Evolutionary conservation across 257 asterid genomes (phyloP), one percentile per base, ranked within the genome.

Genomic region (Oldenlandia corymbosa): DNA sequence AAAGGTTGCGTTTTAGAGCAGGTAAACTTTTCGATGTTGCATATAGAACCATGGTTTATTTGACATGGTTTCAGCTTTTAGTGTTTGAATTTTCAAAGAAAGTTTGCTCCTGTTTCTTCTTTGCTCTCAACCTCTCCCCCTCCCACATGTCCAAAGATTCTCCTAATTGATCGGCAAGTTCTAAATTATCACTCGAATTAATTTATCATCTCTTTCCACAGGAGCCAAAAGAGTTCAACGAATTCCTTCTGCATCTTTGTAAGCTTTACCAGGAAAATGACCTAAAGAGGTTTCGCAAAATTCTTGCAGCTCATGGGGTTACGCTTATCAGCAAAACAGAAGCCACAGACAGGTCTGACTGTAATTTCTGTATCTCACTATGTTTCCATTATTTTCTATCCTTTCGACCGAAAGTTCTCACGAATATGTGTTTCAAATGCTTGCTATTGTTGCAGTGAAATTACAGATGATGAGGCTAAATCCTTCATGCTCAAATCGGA

Each of bases 191-290:
- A 4, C 10, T 32, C 67, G 63, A 24, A 68, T 30, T 0, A 13
- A 37, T 56, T n/a, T 16, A 7, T 45, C 17, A 34, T 76, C 62
- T 18, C 21, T 51, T 31, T 61, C 34, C 34, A 16, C 82, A 92
- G 99, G 97, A 92, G 75, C 90, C 96, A 10, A 80, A 81, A 63
- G 90, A 82, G 80, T 92, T 89, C 78, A 89, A 89, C 63, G 91
- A 89, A 39, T 85, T 92, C 77, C 60, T 87, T 69, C 70, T 34
- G 66, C 80, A 60, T 68, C 82, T 92, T 28, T 69, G 63, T 75
- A 76, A 79, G 60, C 79, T 76, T 75, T 85, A 89, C 81, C 76
- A 66, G 60, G 83, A 77, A 68, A 85, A 77, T 74, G 70, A 70
- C 77, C 80, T 81, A 21, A 60, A 72, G 61, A 78, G 80, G 72